Percentiles rank a stretch among this genome's conserved stretches.
Conservation (phyloP, 1,284 basidiomycete genomes). For the Cutaneotrichosporon daszewskae region DNA sequence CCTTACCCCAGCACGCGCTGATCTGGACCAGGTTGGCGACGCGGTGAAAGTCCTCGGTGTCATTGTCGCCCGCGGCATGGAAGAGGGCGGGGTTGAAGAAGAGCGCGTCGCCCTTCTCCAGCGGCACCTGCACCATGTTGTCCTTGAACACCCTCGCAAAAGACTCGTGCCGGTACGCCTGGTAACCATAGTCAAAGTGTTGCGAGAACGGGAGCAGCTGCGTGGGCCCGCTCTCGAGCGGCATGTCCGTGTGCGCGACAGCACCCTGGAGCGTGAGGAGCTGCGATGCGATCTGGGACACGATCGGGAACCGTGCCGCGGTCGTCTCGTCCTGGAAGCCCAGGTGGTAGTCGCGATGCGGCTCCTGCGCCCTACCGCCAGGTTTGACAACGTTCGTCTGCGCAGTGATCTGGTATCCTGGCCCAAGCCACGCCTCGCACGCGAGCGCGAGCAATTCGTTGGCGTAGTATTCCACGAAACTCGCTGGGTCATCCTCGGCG, state of each 20-base stretch:
- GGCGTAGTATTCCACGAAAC: slow-evolving; percentile 15
- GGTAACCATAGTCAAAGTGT: slow-evolving; percentile 10
- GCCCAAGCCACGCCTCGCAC: slow-evolving; percentile 16
- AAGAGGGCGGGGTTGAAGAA: slow-evolving; percentile 26
- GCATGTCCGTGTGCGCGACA: slow-evolving; percentile 21
- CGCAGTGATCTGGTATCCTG: slow-evolving; percentile 16
- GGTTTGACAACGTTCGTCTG: slow-evolving; percentile 19
- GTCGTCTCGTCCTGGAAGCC: slow-evolving; percentile 8
- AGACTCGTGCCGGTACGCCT: slow-evolving; percentile 5
- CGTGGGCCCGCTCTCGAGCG: slow-evolving; percentile 14
- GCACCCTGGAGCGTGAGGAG: slow-evolving; percentile 20
- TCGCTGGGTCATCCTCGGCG: slow-evolving; percentile 2
- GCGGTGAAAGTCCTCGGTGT: slow-evolving; percentile 2
- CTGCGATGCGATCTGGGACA: slow-evolving; percentile 12
- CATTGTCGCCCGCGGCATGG: slow-evolving; percentile 20
- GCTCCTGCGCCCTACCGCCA: slow-evolving; percentile 15
- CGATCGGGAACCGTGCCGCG: slow-evolving; percentile 9
- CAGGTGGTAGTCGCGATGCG: slow-evolving; percentile 19
- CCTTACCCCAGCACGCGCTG: slow-evolving; percentile 10
- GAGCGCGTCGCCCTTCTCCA: slow-evolving; percentile 17
- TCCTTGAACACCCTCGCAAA: slow-evolving; percentile 6
- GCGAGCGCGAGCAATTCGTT: slow-evolving; percentile 12
- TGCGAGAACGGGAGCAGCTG: slow-evolving; percentile 19
- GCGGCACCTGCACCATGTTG: slow-evolving; percentile 11
- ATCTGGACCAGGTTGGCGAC: slow-evolving; percentile 21